Percentiles rank a stretch among this genome's conserved stretches.
phyloP scores from a whole-genome alignment of 257 asterid species.

The Echites panduratus region DNA sequence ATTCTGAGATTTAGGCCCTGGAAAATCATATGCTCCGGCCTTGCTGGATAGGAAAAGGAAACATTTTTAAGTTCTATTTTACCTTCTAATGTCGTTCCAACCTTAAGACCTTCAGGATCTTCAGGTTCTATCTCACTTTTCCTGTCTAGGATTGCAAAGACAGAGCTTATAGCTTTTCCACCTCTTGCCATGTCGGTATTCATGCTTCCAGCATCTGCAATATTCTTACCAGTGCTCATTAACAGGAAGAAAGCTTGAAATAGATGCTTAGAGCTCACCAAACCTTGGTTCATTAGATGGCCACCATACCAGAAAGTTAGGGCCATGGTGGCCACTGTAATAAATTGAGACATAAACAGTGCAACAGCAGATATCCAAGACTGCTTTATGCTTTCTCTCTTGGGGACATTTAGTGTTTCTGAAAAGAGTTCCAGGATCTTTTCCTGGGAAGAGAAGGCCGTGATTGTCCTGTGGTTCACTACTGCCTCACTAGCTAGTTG shows the following conservation, averaged over 20 bases:
- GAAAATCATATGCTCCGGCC: conserved; percentile 62
- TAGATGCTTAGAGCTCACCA: conserved; percentile 45
- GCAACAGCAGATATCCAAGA: conserved; percentile 68
- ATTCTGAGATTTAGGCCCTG: conserved; percentile 53
- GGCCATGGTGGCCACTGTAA: conserved; percentile 50
- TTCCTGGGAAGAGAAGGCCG: conserved; percentile 64
- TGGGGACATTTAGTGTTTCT: conserved; percentile 39
- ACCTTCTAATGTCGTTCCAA: conserved; percentile 33
- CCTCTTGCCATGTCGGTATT: conserved; percentile 68
- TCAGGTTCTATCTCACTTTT: conserved; percentile 55
- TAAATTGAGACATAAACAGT: conserved; percentile 47
- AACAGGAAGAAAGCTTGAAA: conserved; percentile 66
- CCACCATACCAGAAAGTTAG: conserved; percentile 82
- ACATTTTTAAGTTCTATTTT: conserved; percentile 42
- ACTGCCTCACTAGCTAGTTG: conserved; percentile 79
- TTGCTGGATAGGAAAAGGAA: conserved; percentile 53
- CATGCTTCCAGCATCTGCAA: conserved; percentile 84
- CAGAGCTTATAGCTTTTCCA: conserved; percentile 44
- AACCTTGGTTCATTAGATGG: conserved; percentile 46
- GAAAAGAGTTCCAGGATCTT: conserved; percentile 43
- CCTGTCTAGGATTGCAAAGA: conserved; percentile 47
- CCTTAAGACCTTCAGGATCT: conserved; percentile 23
- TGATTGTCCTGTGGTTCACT: conserved; percentile 59
- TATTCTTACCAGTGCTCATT: conserved; percentile 72
- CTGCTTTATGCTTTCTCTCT: conserved; percentile 46